Conservation (phyloP, 306 rosid species). For the Quercus aquifolioides region DNA sequence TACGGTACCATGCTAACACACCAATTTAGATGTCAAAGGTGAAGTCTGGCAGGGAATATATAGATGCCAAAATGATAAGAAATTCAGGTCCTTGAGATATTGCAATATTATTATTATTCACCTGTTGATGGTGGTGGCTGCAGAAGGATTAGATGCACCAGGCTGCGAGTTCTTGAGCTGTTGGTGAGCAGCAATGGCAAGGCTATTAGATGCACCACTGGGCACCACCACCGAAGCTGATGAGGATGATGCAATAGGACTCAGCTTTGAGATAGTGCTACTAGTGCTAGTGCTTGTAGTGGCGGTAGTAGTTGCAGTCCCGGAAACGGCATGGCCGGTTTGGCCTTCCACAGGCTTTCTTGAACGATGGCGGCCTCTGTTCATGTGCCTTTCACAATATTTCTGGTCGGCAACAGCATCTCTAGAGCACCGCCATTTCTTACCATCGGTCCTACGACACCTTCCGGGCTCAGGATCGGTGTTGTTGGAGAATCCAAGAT, state of each 20-base stretch:
- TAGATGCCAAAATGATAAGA: conserved; percentile 4
- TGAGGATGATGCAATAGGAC: conserved; percentile 28
- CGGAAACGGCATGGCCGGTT: conserved; percentile 65
- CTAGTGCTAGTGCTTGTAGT: conserved; percentile 1
- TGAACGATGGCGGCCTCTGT: conserved; percentile 99
- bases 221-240: conserved; percentile 41
- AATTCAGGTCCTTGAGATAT: neutral
- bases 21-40: neutral
- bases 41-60: neutral
- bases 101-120: neutral
- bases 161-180: conserved; percentile 49
- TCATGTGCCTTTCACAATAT: conserved; percentile 91
- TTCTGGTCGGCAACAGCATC: conserved; percentile 92
- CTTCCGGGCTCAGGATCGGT: conserved; percentile 99
- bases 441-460: conserved; percentile 98
- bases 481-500: conserved; percentile 85
- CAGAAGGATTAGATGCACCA: conserved; percentile 47
- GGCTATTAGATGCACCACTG: conserved; percentile 38
- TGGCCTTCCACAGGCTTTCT: conserved; percentile 99
- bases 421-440: conserved; percentile 99
- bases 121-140: conserved; percentile 60
- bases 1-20: neutral
- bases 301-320: conserved; percentile 23
- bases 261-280: conserved; percentile 29
- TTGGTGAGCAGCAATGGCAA: conserved; percentile 42